A percentile compares a stretch with the other conserved stretches of the same genome.
Evolutionary conservation across 1,284 basidiomycete genomes (phyloP).

Genomic region (Cutaneotrichosporon mucoides): DNA sequence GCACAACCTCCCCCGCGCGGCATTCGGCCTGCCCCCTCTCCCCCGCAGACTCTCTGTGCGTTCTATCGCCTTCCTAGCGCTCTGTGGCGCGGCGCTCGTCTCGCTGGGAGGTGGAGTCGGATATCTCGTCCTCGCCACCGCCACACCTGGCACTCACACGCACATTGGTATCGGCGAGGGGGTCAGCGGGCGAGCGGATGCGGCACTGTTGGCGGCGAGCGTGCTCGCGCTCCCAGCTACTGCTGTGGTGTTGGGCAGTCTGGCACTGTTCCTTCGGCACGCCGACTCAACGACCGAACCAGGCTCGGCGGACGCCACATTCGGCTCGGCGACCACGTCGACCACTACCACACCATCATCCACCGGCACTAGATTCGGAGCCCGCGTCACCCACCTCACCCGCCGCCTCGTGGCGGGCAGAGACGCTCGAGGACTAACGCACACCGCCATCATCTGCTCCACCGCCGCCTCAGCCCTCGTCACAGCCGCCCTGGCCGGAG

Average conservation of each 20-base stretch:
- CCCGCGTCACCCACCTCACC: too few relatives aligned
- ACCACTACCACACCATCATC: too few relatives aligned
- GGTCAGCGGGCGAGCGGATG: too few relatives aligned
- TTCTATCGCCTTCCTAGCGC: constrained; percentile 7
- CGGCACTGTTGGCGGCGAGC: not conserved
- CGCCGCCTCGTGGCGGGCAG: too few relatives aligned
- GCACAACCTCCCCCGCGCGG: constrained; percentile 29
- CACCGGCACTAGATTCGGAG: too few relatives aligned
- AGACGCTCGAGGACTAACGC: not conserved
- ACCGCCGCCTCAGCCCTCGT: not conserved
- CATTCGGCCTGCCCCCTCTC: constrained; percentile 40
- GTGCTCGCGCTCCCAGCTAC: not conserved
- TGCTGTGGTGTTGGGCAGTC: not conserved
- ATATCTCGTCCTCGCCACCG: not conserved
- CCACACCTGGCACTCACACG: too few relatives aligned
- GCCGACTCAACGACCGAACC: too few relatives aligned
- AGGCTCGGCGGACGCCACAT: too few relatives aligned
- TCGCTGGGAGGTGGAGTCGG: not conserved
- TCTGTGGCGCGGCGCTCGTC: constrained; percentile 1
- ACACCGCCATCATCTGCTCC: not conserved
- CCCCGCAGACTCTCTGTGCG: not conserved
- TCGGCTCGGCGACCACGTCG: too few relatives aligned
- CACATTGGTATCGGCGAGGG: too few relatives aligned
- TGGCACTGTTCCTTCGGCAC: not conserved
- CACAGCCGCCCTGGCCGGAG: not conserved